Conservation (phyloP, 495 filamentous ascomycete genomes). For the Penicillium atrosanguineum region DNA sequence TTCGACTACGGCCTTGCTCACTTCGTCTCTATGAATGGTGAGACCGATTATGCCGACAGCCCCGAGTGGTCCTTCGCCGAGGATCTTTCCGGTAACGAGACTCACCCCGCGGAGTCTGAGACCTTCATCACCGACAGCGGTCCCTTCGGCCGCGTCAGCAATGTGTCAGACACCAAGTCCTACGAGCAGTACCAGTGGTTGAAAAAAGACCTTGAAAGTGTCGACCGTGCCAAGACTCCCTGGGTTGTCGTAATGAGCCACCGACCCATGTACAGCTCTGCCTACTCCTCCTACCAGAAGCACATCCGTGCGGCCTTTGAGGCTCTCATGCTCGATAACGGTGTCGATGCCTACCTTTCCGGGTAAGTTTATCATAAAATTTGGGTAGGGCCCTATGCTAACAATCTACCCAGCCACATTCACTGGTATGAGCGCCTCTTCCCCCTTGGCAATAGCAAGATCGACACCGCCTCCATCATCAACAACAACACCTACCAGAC, state of each 20-base stretch:
- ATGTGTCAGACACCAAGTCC: conserved; percentile 39
- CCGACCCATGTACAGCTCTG: conserved; percentile 54
- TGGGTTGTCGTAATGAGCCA: conserved; percentile 59
- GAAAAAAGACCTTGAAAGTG: conserved; percentile 41
- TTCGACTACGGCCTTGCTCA: conserved; percentile 57
- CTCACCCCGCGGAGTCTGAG: conserved; percentile 35
- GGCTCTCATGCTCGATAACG: conserved; percentile 51
- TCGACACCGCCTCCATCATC: conserved; percentile 35
- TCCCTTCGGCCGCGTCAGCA: conserved; percentile 46
- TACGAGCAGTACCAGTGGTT: conserved; percentile 52
- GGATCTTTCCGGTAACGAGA: conserved; percentile 40
- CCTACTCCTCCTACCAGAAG: conserved; percentile 38
- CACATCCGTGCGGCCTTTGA: conserved; percentile 52
- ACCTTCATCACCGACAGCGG: conserved; percentile 49
- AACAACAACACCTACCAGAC: conserved; percentile 44
- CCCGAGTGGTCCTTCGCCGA: conserved; percentile 40
- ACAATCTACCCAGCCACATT: conserved; percentile 40
- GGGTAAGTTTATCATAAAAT: conserved; percentile 20
- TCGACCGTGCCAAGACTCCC: conserved; percentile 49
- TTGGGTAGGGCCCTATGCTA: neutral
- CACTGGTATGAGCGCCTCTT: conserved; percentile 53
- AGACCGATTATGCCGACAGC: conserved; percentile 49
- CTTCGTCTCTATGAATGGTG: conserved; percentile 47
- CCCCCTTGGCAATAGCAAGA: conserved; percentile 38
- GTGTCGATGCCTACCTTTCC: conserved; percentile 55